Evolutionary conservation across 106 monocot genomes (phyloP).

Genomic region (Vanilla planifolia): DNA sequence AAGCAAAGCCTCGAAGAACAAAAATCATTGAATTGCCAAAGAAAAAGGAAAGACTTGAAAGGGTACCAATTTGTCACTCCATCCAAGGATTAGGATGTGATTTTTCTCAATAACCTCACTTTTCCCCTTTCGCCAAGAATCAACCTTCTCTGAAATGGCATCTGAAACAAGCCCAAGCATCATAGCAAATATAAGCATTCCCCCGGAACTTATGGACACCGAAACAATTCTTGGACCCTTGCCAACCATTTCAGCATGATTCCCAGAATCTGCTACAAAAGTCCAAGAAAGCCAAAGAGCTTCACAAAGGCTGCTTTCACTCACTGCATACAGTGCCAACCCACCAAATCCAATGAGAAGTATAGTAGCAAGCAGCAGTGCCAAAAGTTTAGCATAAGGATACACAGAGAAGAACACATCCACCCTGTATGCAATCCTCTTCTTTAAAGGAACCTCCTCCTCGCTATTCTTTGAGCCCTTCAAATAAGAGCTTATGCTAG

Average conservation of each 20-base stretch:
- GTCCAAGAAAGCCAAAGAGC: conserved; percentile 95
- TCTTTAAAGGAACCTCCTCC: conserved; percentile 76
- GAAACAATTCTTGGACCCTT: conserved; percentile 71
- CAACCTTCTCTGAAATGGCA: conserved; percentile 97
- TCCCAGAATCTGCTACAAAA: conserved; percentile 93
- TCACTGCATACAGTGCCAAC: conserved; percentile 62
- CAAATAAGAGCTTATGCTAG: conserved; percentile 22
- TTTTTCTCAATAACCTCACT: conserved; percentile 90
- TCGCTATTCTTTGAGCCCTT: conserved; percentile 29
- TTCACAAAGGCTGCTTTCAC: conserved; percentile 52
- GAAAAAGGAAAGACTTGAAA: neutral
- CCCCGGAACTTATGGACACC: conserved; percentile 81
- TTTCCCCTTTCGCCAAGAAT: conserved; percentile 95
- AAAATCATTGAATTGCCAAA: no score
- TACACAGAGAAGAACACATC: conserved; percentile 89
- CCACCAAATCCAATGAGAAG: conserved; percentile 83
- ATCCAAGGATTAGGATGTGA: conserved; percentile 89
- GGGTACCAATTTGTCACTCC: conserved; percentile 96
- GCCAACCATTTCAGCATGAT: conserved; percentile 79
- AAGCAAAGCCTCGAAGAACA: no score
- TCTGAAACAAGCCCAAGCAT: conserved; percentile 97
- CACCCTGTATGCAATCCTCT: conserved; percentile 87
- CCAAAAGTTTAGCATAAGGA: conserved; percentile 91
- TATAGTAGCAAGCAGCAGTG: conserved; percentile 75
- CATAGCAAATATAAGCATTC: conserved; percentile 91